Evolutionary conservation across 371 early-diverging fungal genomes (phyloP).

Genomic region (Haplosporangium sp.): DNA sequence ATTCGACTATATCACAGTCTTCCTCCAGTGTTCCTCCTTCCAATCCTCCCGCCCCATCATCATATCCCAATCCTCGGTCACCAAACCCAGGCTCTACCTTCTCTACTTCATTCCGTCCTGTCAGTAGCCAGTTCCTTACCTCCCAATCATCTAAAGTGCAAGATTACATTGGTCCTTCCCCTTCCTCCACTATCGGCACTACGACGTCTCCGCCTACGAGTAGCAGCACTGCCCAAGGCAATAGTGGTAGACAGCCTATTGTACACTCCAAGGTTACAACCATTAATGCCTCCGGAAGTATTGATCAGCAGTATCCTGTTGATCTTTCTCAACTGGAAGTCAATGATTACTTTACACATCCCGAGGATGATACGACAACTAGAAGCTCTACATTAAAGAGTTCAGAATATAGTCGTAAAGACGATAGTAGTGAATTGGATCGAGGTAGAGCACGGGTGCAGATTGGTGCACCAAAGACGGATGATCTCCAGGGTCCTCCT

Average conservation of each 20-base stretch:
- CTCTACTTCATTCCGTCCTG: constrained; percentile 19
- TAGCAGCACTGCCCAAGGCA: constrained; percentile 4
- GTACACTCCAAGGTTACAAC: constrained; percentile 33
- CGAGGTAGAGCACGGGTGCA: constrained; percentile 3
- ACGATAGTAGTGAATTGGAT: constrained; percentile 5
- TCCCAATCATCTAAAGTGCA: constrained; percentile 43
- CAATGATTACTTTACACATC: constrained; percentile 24
- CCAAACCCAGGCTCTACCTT: constrained; percentile 9
- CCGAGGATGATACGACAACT: constrained; percentile 2
- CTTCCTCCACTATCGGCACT: constrained; percentile 11
- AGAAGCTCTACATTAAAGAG: constrained; percentile 11
- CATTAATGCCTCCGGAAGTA: constrained; percentile 28
- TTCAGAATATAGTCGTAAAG: constrained; percentile 4
- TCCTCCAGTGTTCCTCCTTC: constrained; percentile 6
- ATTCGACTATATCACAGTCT: constrained; percentile 5
- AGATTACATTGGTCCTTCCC: constrained; percentile 20
- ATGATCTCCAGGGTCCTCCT: constrained; percentile 24
- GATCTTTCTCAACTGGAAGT: constrained; percentile 24
- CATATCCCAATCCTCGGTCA: constrained; percentile 22
- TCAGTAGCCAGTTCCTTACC: constrained; percentile 38
- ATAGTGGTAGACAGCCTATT: neutral
- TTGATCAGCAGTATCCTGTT: constrained; percentile 19
- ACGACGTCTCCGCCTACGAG: constrained; percentile 4
- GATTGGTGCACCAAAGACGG: constrained; percentile 8
- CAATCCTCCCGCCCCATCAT: constrained; percentile 2